phyloP scores from a whole-genome alignment of 176 grass and related monocot species.

The Poa annua region DNA sequence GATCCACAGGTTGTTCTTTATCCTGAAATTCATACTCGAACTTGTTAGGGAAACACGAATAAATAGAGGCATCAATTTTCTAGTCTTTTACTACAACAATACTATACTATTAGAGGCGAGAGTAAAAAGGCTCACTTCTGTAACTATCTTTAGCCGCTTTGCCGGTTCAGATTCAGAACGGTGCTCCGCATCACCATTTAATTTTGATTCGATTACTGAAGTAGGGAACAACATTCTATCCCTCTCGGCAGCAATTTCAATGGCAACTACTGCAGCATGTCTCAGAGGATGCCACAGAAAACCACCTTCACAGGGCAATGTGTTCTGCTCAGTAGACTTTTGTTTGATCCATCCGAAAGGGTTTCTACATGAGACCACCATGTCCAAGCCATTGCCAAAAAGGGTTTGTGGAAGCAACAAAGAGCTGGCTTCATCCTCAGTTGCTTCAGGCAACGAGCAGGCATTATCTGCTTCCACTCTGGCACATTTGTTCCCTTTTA shows the following conservation, averaged over 20 bases:
- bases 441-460: background rate
- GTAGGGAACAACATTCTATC: conserved; percentile 64
- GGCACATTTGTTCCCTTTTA: conserved; percentile 33
- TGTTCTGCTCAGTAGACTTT: conserved; percentile 30
- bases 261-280: conserved; percentile 87
- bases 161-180: conserved; percentile 54
- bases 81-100: background rate
- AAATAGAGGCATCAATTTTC: background rate
- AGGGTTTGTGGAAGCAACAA: background rate
- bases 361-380: conserved; percentile 70
- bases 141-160: conserved; percentile 69
- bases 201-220: conserved; percentile 16
- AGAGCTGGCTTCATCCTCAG: background rate
- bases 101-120: background rate
- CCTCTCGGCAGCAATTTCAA: conserved; percentile 76
- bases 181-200: conserved; percentile 38
- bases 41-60: background rate
- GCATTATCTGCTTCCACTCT: conserved; percentile 27
- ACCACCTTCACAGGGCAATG: conserved; percentile 35
- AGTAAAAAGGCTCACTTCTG: conserved; percentile 52
- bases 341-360: conserved; percentile 71
- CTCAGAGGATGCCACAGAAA: conserved; percentile 82
- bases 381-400: conserved; percentile 39
- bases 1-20: conserved; percentile 26
- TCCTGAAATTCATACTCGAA: conserved; percentile 40